Evolutionary conservation across 768 basidiomycete genomes (phyloP), one percentile per base, ranked within the genome.

Genomic region (Boletus subcaerulescens): DNA sequence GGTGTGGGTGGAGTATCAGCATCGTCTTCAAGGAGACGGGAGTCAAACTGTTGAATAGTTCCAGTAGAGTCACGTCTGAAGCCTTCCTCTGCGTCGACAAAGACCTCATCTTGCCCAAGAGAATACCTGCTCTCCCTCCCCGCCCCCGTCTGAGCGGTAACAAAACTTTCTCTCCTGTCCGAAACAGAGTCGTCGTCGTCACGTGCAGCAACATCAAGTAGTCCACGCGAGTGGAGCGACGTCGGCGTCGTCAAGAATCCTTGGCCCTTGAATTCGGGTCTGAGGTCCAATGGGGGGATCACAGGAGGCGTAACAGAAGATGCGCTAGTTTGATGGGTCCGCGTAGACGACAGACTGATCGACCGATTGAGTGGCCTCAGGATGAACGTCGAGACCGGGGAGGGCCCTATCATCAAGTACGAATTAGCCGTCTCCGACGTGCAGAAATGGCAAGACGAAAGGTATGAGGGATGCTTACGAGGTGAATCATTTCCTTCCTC

Each of bases 341-440:
- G 77, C 15, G 83, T 83, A 2, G 86, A 88, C 1, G 79, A 80
- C 54, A 86, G 77, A 24, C 85, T 86, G 41, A 80, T 73, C 6
- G 87, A 84, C 33, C 87, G 76, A 62, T 87, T 89, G 53, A 88
- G 69, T 13, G 81, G 83, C 3, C 87, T 80, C 7, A 80, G 76
- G 43, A 89, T 74, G 64, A 89, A 89, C 0, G 83, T 73, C 9
- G 77, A 76, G 58, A 80, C 70, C 13, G 77, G 77, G 14, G 81
- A 82, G 15, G 80, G 80, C 38, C 79, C 81, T 80, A 41, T 38
- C 17, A 26, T 47, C 11, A 15, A 48, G 33, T 10, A 36, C 32
- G 8, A 39, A 44, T 65, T 10, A 68, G 47, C 26, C 3, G 12
- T 33, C 35, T 44, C 18, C 20, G 29, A n/a, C n/a, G 18, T 35